Base-by-base conservation (phyloP, 164 flowering plant genomes). In the Umbilicus rupestris region DNA sequence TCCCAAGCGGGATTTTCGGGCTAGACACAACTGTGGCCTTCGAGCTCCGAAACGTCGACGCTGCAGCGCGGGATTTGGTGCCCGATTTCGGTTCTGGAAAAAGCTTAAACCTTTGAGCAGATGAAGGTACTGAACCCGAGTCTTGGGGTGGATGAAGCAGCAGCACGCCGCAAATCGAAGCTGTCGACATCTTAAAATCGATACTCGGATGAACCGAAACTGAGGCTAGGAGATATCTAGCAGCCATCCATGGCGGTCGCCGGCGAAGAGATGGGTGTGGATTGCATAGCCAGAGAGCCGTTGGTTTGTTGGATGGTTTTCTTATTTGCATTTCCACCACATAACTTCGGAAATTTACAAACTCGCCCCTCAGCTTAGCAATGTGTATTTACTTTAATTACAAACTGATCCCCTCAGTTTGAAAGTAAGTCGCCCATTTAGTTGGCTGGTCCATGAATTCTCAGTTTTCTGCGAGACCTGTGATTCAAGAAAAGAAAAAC, bases 21-120 rank as follows among this genome's bases (percentile, higher is more conserved):
- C 52, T 59, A 45, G 68, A 24, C 8, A 28, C 37, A 19, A 46
- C 45, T 11, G 30, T 5, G 47, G 67, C 31, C 58, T 63, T 59
- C 35, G 44, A 60, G 47, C 52, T 63, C 50, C 24, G 41, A 70
- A 39, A 73, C 66, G 64, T 68, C 65, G 67, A 64, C 45, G 71
- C 68, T 68, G 75, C 16, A 63, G 71, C 26, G 47, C 71, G 70
- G 68, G 58, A 29, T 68, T 63, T 74, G 68, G 52, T 47, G 19
- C 22, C 22, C 22, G 66, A 70, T 64, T 68, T 69, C 29, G 70
- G 69, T 33, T 10, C 5, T 8, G 69, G 64, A 63, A 70, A 66
- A 44, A 11, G 28, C 45, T 58, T 63, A 67, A 42, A 71, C 17
- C 33, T 62, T 15, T 72, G 44, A 66, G 45, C 50, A 10, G 67